Percentiles rank a stretch among this genome's conserved stretches.
Conservation (phyloP, 192 early-diverging fungal genomes). For the Coemansia sp. region DNA sequence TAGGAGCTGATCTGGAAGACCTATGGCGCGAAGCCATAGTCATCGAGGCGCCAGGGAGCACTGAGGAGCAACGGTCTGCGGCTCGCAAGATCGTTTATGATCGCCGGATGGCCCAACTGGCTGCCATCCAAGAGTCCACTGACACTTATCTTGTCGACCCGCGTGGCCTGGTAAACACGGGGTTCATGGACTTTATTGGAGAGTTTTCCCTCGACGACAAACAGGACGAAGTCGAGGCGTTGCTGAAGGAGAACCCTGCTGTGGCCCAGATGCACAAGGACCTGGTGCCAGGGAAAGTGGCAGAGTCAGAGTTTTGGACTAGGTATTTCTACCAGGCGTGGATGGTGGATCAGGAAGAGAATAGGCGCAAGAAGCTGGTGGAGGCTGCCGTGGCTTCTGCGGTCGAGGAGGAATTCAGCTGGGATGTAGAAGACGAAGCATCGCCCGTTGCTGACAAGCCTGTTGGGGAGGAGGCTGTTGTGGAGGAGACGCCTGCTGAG, state of each 20-base stretch:
- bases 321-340: slow-evolving; percentile 46
- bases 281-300: slow-evolving; percentile 25
- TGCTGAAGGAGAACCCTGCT: slow-evolving; percentile 14
- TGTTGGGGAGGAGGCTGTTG: background rate
- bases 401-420: slow-evolving; percentile 44
- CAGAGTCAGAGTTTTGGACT: slow-evolving; percentile 38
- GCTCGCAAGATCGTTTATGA: slow-evolving; percentile 50
- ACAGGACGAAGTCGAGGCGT: slow-evolving; percentile 3
- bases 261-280: slow-evolving; percentile 18
- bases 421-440: slow-evolving; percentile 24
- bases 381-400: slow-evolving; percentile 48
- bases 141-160: slow-evolving; percentile 41
- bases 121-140: slow-evolving; percentile 28
- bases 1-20: slow-evolving; percentile 44
- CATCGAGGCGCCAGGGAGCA: slow-evolving; percentile 46
- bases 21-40: slow-evolving; percentile 47
- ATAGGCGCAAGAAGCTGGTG: slow-evolving; percentile 41
- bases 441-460: background rate
- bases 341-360: slow-evolving; percentile 46
- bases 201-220: slow-evolving; percentile 7
- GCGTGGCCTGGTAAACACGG: background rate
- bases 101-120: slow-evolving; percentile 46
- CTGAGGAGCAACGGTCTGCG: slow-evolving; percentile 32
- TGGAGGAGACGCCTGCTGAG: background rate
- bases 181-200: slow-evolving; percentile 18